phyloP scores from a whole-genome alignment of 1,139 yeast species.

The Magnusiomyces sp. region DNA sequence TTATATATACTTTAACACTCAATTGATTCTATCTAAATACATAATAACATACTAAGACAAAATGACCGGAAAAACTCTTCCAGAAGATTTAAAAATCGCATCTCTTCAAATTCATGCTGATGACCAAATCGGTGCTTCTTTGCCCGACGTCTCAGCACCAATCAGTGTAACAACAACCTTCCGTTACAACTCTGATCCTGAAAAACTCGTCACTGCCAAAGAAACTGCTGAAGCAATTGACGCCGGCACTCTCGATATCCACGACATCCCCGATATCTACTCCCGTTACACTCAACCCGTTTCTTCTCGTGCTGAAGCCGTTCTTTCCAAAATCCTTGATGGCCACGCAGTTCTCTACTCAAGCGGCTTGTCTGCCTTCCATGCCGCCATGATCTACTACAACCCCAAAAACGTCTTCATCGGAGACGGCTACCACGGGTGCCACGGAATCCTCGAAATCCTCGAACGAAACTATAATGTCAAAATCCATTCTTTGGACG shows the following conservation, averaged over 20 bases:
- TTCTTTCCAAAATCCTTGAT: conserved; percentile 47
- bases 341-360: conserved; percentile 57
- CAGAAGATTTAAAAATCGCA: conserved; percentile 10
- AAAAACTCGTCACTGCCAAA: conserved; percentile 37
- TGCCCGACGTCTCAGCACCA: conserved; percentile 63
- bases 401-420: conserved; percentile 71
- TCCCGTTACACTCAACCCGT: conserved; percentile 72
- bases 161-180: conserved; percentile 76
- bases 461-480: conserved; percentile 54
- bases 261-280: conserved; percentile 34
- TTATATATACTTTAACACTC: no score
- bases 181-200: conserved; percentile 54
- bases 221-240: conserved; percentile 31
- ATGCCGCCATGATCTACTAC: conserved; percentile 59
- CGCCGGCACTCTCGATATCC: conserved; percentile 23
- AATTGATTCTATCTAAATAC: no score
- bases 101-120: conserved; percentile 28
- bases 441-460: conserved; percentile 58
- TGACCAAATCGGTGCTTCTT: conserved; percentile 15
- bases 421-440: conserved; percentile 82
- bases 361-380: conserved; percentile 75
- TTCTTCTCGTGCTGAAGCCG: conserved; percentile 55
- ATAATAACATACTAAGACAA: no score
- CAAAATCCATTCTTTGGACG: conserved; percentile 43
- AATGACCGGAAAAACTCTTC: neutral